Percentiles rank a stretch among this genome's conserved stretches.
phyloP scores from a whole-genome alignment of 2,329 filamentous ascomycete species.

The Eutypa lata region DNA sequence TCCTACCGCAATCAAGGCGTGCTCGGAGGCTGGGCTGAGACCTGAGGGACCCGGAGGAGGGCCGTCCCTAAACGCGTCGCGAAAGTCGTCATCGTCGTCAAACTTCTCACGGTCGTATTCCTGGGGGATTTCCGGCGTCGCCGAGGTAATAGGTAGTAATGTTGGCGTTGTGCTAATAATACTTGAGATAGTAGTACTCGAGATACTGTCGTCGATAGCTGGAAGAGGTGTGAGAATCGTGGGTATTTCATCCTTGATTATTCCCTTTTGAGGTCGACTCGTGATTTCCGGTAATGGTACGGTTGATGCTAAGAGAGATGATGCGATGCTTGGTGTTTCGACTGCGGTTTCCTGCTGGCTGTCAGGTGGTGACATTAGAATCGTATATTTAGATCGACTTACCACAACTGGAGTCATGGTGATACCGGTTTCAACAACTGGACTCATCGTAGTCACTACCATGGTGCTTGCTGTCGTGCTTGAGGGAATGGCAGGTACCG shows the following conservation, averaged over 20 bases:
- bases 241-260: background rate
- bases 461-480: background rate
- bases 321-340: background rate
- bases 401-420: background rate
- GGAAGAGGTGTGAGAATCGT: background rate
- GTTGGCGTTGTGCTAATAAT: background rate
- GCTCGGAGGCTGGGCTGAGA: conserved; percentile 26
- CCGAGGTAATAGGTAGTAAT: background rate
- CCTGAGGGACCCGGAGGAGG: background rate
- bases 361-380: background rate
- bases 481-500: background rate
- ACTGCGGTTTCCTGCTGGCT: background rate
- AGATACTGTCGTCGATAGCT: background rate
- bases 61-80: conserved; percentile 4
- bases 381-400: background rate
- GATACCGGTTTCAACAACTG: background rate
- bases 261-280: background rate
- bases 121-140: background rate
- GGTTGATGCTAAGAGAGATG: background rate
- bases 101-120: background rate
- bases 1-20: conserved; percentile 32
- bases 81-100: background rate
- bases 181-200: background rate
- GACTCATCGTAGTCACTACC: background rate
- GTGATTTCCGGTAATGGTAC: background rate